Base-by-base conservation (phyloP, 495 filamentous ascomycete genomes). In the Annulohypoxylon moriforme region DNA sequence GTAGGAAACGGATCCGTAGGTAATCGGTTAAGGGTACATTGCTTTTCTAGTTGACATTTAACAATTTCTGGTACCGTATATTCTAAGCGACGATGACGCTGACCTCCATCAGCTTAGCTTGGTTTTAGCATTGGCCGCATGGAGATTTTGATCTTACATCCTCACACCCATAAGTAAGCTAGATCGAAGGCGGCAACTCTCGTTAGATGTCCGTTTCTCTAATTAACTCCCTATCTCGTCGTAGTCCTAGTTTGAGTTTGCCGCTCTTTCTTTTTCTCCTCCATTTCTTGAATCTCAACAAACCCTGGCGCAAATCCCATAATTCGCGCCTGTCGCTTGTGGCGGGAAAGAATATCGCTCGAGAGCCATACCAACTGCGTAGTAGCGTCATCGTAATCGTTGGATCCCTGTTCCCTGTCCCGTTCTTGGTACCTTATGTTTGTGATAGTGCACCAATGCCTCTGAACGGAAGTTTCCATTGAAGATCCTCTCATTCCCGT, bases 331-430 rank as follows among this genome's bases (percentile, higher is more conserved):
- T 68, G 22, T 69, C 71, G 71, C 71, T 62, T 73, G 61, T 25
- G 53, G 71, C 66, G 71, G 71, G 34, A 73, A 67, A 66, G 44
- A 66, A 73, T 64, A 49, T 25, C n/a, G 65, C 60, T 57, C 60
- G 52, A 25, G 52, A 60, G 7, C 31, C 36, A 68, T 57, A 50
- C 36, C 34, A 47, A 49, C 60, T 65, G 38, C 56, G 56, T 73
- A 49, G 65, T 64, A 73, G 66, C 71, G 50, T 66, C 66, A 63
- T 62, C 53, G 33, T 62, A 44, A 66, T 69, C 50, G 25, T 40
- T 56, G 9, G 34, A 73, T 56, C 71, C 71, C 50, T 69, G 71
- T 34, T 38, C 65, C 71, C 36, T 53, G 71, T 66, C 71, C 71
- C 71, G 66, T 64, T 58, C 42, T 58, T 56, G 50, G 61, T 49